Base-by-base conservation (phyloP, 2,329 filamentous ascomycete species). In the Neoascochyta sp. region DNA sequence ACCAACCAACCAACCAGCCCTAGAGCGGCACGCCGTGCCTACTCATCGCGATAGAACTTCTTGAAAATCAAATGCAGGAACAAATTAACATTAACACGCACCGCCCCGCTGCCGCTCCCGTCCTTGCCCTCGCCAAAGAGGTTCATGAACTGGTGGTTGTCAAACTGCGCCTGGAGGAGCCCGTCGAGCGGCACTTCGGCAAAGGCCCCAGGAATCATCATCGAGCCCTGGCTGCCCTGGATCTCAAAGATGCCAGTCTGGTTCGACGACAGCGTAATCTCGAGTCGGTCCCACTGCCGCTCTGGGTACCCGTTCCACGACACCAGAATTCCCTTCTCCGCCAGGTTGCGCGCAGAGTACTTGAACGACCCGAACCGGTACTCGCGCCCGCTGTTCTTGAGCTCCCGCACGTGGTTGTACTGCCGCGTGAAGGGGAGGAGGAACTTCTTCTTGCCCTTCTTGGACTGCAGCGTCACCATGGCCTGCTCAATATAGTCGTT, bases 401-500 rank as follows among this genome's bases (percentile, higher is more conserved):
- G 80, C 67, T 98, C 92, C 45, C 88, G 83, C 68, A 96, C 88
- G 66, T 98, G 92, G 64, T 95, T 94, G 78, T 95, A 98, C 64
- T 98, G 92, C 57, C 94, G 94, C 14, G 90, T 95, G 63, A 98
- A 98, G 9, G 92, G 92, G 62, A 98, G 76, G 33, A 95, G 75
- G 73, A 95, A 95, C 30, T 84, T 79, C 64, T 93, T 94, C 69
- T 93, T 93, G 41, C 83, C 89, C 67, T 95, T 95, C 65, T 95
- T 94, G 67, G 86, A 95, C 64, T 96, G 92, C 36, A 98, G 73
- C 4, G 93, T 98, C 38, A 89, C 76, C 86, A 98, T 95, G 27
- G 92, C 90, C 63, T 95, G 89, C 68, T 98, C 93, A 56, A 98
- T 95, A 66, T 98, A 98, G 67, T 98, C 88, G 60, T 98, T 95